Conservation (phyloP, 2,329 filamentous ascomycete species). For the Trichoderma sp. region DNA sequence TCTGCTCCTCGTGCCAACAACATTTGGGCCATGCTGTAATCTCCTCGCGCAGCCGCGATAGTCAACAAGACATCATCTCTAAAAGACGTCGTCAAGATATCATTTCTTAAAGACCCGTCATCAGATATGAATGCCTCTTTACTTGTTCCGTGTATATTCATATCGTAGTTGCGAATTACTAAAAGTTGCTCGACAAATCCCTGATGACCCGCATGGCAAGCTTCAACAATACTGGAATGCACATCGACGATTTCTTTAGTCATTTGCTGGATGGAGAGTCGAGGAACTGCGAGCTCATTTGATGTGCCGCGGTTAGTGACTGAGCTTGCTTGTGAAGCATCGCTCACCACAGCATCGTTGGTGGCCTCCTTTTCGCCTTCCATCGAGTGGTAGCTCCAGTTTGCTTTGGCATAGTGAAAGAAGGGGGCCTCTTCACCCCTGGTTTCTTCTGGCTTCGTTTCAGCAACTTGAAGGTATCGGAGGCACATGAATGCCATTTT, state of each 20-base stretch:
- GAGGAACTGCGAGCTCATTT: not conserved
- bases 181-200: not conserved
- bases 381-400: not conserved
- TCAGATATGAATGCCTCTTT: not conserved
- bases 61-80: not conserved
- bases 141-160: not conserved
- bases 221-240: not conserved
- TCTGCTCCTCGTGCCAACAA: not conserved
- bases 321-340: not conserved
- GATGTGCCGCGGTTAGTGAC: not conserved
- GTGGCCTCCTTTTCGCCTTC: not conserved
- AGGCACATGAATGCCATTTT: not conserved
- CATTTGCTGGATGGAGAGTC: not conserved
- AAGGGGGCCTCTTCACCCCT: not conserved
- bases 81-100: not conserved
- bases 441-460: not conserved
- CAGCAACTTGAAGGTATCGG: not conserved
- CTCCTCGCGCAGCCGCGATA: not conserved
- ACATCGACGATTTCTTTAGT: not conserved
- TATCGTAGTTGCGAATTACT: not conserved
- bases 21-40: not conserved
- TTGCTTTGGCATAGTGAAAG: not conserved
- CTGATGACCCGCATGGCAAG: not conserved
- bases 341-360: fast-evolving
- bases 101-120: not conserved